Conservation (phyloP, 257 asterid genomes). For the Ilex aquifolium region DNA sequence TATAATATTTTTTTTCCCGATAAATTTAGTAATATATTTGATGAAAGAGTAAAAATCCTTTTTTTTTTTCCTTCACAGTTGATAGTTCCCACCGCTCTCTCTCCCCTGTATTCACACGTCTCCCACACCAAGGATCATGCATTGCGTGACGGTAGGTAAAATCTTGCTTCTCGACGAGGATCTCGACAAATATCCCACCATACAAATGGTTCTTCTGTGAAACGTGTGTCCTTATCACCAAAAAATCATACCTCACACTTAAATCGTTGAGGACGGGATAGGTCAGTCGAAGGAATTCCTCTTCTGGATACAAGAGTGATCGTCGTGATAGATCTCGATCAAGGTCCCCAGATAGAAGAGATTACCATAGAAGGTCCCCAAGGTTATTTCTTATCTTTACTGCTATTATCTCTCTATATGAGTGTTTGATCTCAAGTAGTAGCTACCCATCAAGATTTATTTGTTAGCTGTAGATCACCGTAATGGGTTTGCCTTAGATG, state of each 20-base stretch:
- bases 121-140: slow-evolving; percentile 7
- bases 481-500: no score
- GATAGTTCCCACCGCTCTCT: no score
- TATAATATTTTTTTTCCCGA: no score
- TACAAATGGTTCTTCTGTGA: background rate
- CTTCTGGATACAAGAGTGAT: slow-evolving; percentile 11
- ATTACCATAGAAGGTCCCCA: slow-evolving; percentile 7
- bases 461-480: no score
- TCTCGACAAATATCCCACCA: background rate
- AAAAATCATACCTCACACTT: background rate
- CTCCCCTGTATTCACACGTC: no score
- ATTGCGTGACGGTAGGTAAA: background rate
- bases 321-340: slow-evolving; percentile 13
- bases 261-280: background rate
- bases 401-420: no score
- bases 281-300: slow-evolving; percentile 9
- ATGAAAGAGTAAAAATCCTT: no score
- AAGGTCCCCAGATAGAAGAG: slow-evolving; percentile 20
- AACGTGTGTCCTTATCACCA: background rate
- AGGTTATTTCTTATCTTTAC: background rate
- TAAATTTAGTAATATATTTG: no score
- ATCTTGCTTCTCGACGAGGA: background rate
- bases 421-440: background rate
- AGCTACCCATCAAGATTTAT: no score
- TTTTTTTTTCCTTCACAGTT: no score